Base-by-base conservation (phyloP, 139 green algal species). In the Trebouxia sp. region DNA sequence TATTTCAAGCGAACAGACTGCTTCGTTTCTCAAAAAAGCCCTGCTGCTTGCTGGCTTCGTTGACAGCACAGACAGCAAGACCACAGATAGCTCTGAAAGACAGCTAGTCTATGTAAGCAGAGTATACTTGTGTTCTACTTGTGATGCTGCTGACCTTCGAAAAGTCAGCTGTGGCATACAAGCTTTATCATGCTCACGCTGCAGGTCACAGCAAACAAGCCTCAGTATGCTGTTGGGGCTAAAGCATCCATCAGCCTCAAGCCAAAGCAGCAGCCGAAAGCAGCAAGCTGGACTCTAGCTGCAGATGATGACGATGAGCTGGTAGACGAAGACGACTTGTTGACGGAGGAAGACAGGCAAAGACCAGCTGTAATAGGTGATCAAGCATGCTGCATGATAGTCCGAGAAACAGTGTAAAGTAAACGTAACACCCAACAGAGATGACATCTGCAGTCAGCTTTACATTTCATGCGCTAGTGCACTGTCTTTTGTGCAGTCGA, bases 321-420 rank as follows among this genome's bases (percentile, higher is more conserved):
- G 17, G 50, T 98, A 32, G 96, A 99, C 78, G 96, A 99, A 20
- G 94, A 97, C 10, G 86, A 91, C 69, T 89, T 99, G 78, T 90
- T 99, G 11, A 96, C 91, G 38, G 93, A 95, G 69, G 94, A 96
- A 67, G 96, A 99, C 75, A 85, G 89, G 70, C 53, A 86, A 75
- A 85, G 76, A 35, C 89, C 89, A 20, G 85, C 65, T 22, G 43
- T 79, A 0, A 47, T 81, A 50, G 65, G 75, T 85, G 80, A 43
- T 82, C 55, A 6, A 28, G 26, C 17, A 39, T n/a, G 17, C 5
- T 20, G 7, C 55, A 66, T 66, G n/a, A 17, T 66, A 28, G n/a
- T n/a, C n/a, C n/a, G n/a, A n/a, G n/a, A n/a, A n/a, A n/a, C n/a
- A n/a, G n/a, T n/a, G n/a, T n/a, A n/a, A n/a, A n/a, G n/a, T n/a